Conservation (phyloP, 2,329 filamentous ascomycete species). For the Ceratocystis albifundus region DNA sequence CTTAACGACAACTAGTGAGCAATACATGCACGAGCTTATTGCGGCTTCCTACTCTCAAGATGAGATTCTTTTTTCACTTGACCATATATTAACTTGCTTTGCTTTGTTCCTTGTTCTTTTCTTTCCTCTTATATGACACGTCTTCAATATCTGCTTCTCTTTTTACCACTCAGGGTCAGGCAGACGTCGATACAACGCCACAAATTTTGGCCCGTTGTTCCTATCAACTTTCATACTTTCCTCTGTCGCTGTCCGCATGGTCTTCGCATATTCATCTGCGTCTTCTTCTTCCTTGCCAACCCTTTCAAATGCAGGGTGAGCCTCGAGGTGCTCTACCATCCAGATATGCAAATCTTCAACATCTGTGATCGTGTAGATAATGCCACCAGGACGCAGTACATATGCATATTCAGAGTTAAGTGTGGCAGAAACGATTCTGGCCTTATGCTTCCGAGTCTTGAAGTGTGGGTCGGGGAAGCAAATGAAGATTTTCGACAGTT, state of each 20-base stretch:
- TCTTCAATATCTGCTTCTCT: background rate
- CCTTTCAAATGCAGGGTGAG: constrained; percentile 67
- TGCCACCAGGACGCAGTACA: constrained; percentile 67
- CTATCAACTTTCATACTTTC: constrained; percentile 94
- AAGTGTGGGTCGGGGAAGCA: constrained; percentile 99
- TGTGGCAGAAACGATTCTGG: constrained; percentile 78
- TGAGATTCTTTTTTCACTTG: no score
- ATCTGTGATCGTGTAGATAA: constrained; percentile 94
- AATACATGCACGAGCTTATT: background rate
- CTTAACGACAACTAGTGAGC: background rate
- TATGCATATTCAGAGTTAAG: constrained; percentile 91
- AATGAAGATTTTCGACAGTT: constrained; percentile 86
- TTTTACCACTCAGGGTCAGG: constrained; percentile 65
- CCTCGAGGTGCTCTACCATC: constrained; percentile 80
- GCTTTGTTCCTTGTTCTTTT: no score
- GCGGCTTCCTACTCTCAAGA: no score
- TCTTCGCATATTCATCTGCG: constrained; percentile 55
- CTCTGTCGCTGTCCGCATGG: constrained; percentile 79
- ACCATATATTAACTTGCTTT: no score
- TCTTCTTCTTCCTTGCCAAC: constrained; percentile 56
- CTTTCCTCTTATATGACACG: background rate
- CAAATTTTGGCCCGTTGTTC: constrained; percentile 82
- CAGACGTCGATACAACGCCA: constrained; percentile 72
- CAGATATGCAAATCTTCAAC: constrained; percentile 86
- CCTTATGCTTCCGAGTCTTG: constrained; percentile 94